Conservation (phyloP, 2,329 filamentous ascomycete species). For the Emergomyces orientalis region DNA sequence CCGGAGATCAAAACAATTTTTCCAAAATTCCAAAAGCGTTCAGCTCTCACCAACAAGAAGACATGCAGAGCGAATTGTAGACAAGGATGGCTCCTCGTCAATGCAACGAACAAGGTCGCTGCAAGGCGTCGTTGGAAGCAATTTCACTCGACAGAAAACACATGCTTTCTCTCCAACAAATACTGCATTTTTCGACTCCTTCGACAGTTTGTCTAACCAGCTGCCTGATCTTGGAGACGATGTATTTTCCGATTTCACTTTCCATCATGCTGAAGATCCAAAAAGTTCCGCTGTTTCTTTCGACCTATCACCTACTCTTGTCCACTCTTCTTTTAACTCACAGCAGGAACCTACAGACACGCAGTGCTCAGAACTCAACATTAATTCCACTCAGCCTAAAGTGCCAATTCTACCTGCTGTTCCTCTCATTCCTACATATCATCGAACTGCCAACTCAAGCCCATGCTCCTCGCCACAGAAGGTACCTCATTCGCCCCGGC, state of each 20-base stretch:
- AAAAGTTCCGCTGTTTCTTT: constrained; percentile 21
- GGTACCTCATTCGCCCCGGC: constrained; percentile 33
- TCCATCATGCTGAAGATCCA: constrained; percentile 9
- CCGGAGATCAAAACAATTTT: constrained; percentile 31
- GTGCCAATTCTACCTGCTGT: constrained; percentile 25
- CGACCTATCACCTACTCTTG: constrained; percentile 31
- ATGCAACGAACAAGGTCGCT: constrained; percentile 40
- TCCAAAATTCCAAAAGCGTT: constrained; percentile 31
- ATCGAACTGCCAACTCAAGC: constrained; percentile 11
- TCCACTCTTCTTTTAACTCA: constrained; percentile 43
- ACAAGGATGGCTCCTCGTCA: constrained; percentile 27
- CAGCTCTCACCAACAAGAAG: constrained; percentile 33
- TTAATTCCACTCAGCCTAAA: constrained; percentile 17
- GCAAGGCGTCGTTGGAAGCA: constrained; percentile 35
- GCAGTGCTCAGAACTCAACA: constrained; percentile 15
- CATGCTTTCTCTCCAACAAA: constrained; percentile 49
- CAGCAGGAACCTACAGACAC: constrained; percentile 45
- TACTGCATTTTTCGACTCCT: constrained; percentile 40
- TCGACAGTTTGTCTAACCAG: constrained; percentile 48
- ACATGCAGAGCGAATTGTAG: constrained; percentile 22
- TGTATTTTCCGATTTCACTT: constrained; percentile 15
- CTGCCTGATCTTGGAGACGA: constrained; percentile 19
- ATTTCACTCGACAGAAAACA: constrained; percentile 30
- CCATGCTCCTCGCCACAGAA: constrained; percentile 24
- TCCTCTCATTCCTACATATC: constrained; percentile 19